Evolutionary conservation across 2,329 filamentous ascomycete species (phyloP).

Genomic region (Ceratocystis ficicola): DNA sequence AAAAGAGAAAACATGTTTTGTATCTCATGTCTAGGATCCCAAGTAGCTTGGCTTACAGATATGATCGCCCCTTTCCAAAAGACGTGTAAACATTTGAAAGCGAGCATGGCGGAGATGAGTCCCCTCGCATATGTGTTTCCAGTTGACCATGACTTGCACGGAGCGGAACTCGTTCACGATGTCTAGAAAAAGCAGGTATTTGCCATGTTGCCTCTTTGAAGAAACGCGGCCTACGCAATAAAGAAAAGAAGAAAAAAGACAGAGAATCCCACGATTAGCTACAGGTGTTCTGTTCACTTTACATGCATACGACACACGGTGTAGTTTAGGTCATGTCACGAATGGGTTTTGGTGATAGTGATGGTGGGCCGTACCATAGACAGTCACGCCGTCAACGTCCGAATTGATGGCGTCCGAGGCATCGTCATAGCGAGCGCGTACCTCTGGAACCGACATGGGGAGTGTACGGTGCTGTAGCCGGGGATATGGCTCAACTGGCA

Average conservation of each 20-base stretch:
- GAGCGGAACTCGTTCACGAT: slow-evolving; percentile 59
- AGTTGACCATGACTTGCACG: slow-evolving; percentile 66
- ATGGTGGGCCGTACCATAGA: slow-evolving; percentile 26
- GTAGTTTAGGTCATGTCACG: not conserved
- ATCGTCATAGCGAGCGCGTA: slow-evolving; percentile 20
- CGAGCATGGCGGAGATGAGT: slow-evolving; percentile 30
- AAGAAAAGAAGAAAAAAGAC: slow-evolving; percentile 28
- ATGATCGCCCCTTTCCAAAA: slow-evolving; percentile 70
- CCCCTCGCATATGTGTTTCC: slow-evolving; percentile 34
- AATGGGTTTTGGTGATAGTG: not conserved
- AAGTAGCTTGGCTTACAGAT: slow-evolving; percentile 47
- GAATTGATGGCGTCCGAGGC: slow-evolving; percentile 7
- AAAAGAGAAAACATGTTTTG: not conserved
- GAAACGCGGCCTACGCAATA: slow-evolving; percentile 53
- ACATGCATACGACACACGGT: slow-evolving; percentile 26
- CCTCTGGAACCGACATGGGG: slow-evolving; percentile 23
- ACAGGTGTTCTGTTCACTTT: slow-evolving; percentile 27
- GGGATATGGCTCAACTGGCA: slow-evolving; percentile 19
- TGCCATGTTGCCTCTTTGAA: slow-evolving; percentile 57
- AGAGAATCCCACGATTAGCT: slow-evolving; percentile 19
- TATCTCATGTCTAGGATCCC: not conserved
- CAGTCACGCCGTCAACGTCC: slow-evolving; percentile 23
- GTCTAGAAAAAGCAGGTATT: slow-evolving; percentile 75
- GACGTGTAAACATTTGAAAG: slow-evolving; percentile 50
- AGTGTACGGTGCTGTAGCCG: slow-evolving; percentile 21